Evolutionary conservation across 2,329 filamentous ascomycete species (phyloP), one percentile per base, ranked within the genome.

Genomic region (Plenodomus biglobosus): DNA sequence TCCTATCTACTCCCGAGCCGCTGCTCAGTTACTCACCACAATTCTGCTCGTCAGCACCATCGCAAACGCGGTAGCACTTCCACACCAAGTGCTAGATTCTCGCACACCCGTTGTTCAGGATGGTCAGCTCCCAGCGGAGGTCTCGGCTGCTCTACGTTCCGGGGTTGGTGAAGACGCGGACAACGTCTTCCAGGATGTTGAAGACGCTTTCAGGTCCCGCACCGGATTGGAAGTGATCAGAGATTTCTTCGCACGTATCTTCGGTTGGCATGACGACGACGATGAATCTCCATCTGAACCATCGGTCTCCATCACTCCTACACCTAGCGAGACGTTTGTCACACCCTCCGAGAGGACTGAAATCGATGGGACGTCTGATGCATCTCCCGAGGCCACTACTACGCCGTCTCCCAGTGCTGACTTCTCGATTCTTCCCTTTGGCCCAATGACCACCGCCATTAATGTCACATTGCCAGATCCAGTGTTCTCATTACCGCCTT

Each of bases 341-440:
- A 20, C 36, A 7, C 38, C 38, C 13, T n/a, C 38, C 15, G 8
- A 16, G 5, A 37, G 7, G 19, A 20, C 44, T 6, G 38, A 37
- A 30, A 6, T 35, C 2, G 35, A 24, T 19, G 34, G 40, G 10
- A 37, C 20, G n/a, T 27, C 36, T 16, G 42, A 43, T 30, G 32
- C 32, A 7, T 32, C 40, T 13, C 36, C 35, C 22, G 30, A 22
- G 20, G 44, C 42, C 3, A 42, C 46, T 18, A 7, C 38, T 8
- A 21, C 19, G 8, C 17, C 42, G n/a, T 24, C 30, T 17, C 13
- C 38, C 4, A 35, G n/a, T 16, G 50, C 46, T 5, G 20, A 49
- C n/a, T 42, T 57, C 32, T 50, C 52, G 34, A 59, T 59, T 30
- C 46, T 59, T 13, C 56, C 56, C 13, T 40, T 51, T 8, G 48